Evolutionary conservation across 768 basidiomycete genomes (phyloP), one percentile per base, ranked within the genome.

Genomic region (Russula foetens): DNA sequence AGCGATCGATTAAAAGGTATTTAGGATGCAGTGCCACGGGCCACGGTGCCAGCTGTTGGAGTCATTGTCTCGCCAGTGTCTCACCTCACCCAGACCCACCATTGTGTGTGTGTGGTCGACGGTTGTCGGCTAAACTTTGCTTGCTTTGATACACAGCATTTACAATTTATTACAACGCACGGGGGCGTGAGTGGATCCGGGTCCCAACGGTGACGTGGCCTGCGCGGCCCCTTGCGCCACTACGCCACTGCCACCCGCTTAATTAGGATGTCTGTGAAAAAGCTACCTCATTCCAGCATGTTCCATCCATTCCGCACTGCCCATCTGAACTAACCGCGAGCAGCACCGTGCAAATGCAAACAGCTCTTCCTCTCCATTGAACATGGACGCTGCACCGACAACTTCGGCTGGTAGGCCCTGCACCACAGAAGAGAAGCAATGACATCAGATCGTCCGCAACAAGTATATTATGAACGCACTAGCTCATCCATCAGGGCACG

Each of bases 311-410:
- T 94, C 89, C 66, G 79, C 86, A 69, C 90, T 93, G 17, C 93
- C 92, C 91, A 92, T 92, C 71, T 92, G 83, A 47, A 91, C 88
- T 19, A 92, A 75, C 46, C 92, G 79, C 24, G 89, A 92, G 69
- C 90, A 92, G 21, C 95, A 95, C 38, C 97, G 82, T 12, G 93
- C 94, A 71, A 98, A 99, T 0, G 97, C 97, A 70, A 99, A 99
- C 0, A 98, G 71, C 73, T 98, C 97, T 72, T 98, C 97, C 68
- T 98, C 95, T 4, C 96, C 95, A 0, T 87, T 88, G 70, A 98
- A 98, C 76, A 99, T 89, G 45, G 92, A 88, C 63, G 88, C 92
- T 1, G 79, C 77, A 35, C 92, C 90, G 19, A 96, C 88, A 21
- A 81, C 74, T 29, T 92, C 84, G 24, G 79, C 80, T 1, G 88